Conservation (phyloP, 495 filamentous ascomycete species). For the Physcia stellaris region DNA sequence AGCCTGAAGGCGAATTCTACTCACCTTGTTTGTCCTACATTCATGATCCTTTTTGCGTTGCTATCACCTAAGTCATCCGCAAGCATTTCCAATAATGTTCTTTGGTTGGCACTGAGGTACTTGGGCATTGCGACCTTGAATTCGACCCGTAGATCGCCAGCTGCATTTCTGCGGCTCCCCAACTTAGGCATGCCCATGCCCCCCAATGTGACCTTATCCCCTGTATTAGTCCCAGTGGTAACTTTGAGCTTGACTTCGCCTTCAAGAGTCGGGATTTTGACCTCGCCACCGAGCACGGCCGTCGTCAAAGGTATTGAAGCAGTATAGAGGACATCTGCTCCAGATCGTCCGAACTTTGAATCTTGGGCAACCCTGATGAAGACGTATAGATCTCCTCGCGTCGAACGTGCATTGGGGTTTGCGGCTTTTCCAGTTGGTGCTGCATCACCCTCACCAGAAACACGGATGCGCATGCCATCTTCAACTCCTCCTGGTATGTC, state of each 20-base stretch:
- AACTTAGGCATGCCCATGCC: conserved; percentile 91
- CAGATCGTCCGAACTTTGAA: conserved; percentile 68
- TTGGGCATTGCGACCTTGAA: conserved; percentile 94
- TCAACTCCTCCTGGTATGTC: conserved; percentile 92
- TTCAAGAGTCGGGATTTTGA: conserved; percentile 78
- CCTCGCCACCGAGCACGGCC: conserved; percentile 79
- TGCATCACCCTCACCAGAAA: conserved; percentile 74
- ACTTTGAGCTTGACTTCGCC: conserved; percentile 81
- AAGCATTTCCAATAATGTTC: conserved; percentile 83
- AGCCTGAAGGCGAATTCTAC: too few species aligned
- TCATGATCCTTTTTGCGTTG: conserved; percentile 86
- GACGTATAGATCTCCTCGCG: conserved; percentile 77
- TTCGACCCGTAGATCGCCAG: conserved; percentile 82
- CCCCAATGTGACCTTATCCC: conserved; percentile 71
- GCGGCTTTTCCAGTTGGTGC: conserved; percentile 54
- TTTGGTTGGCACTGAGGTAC: conserved; percentile 75
- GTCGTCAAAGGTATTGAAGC: conserved; percentile 85
- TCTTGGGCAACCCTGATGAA: conserved; percentile 72
- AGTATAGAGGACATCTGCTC: conserved; percentile 84
- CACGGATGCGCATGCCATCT: conserved; percentile 80
- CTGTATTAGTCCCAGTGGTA: conserved; percentile 78
- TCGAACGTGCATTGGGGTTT: conserved; percentile 40
- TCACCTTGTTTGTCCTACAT: conserved; percentile 39
- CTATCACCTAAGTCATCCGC: conserved; percentile 90
- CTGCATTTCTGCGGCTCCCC: conserved; percentile 33